Percentiles rank a stretch among this genome's conserved stretches.
Evolutionary conservation across 2,329 filamentous ascomycete species (phyloP).

Genomic region (Aspergillus novoparasiticus): DNA sequence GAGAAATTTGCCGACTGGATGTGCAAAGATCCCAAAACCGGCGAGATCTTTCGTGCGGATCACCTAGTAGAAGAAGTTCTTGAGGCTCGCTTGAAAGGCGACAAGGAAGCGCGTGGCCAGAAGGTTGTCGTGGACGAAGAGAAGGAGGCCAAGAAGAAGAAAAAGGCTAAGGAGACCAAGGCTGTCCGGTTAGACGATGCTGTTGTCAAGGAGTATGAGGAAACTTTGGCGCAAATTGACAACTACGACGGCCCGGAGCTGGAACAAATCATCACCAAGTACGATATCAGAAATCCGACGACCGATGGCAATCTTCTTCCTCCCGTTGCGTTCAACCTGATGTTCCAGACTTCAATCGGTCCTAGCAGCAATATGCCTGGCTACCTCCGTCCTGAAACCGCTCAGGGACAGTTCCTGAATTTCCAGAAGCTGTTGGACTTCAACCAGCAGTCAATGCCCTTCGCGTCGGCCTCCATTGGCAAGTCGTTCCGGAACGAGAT

Average conservation of each 20-base stretch:
- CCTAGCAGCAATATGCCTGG: slow-evolving; percentile 84
- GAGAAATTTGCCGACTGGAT: slow-evolving; percentile 99
- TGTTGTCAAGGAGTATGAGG: slow-evolving; percentile 85
- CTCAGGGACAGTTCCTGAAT: slow-evolving; percentile 97
- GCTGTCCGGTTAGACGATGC: slow-evolving; percentile 84
- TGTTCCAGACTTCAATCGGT: slow-evolving; percentile 96
- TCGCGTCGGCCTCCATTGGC: slow-evolving; percentile 94
- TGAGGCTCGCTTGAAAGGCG: slow-evolving; percentile 80
- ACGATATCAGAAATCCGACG: slow-evolving; percentile 84
- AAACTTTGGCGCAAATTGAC: slow-evolving; percentile 89
- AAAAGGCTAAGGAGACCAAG: slow-evolving; percentile 74
- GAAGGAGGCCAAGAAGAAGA: slow-evolving; percentile 88
- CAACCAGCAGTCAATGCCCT: slow-evolving; percentile 93
- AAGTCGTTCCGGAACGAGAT: slow-evolving; percentile 99
- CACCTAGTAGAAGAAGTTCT: slow-evolving; percentile 95
- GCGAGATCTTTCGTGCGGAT: slow-evolving; percentile 93
- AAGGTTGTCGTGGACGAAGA: slow-evolving; percentile 68
- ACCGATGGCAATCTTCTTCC: slow-evolving; percentile 76
- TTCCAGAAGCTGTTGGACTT: slow-evolving; percentile 96
- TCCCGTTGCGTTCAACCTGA: slow-evolving; percentile 93
- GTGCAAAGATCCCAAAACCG: slow-evolving; percentile 98
- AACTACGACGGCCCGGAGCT: slow-evolving; percentile 90
- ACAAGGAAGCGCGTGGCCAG: slow-evolving; percentile 88
- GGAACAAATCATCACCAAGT: slow-evolving; percentile 84
- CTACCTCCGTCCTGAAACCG: slow-evolving; percentile 90